These are phyloP conservation scores for Zymoseptoria ardabiliae DNA, from an alignment of 2,329 filamentous ascomycete species.

Conservation along the genomic window DNA sequence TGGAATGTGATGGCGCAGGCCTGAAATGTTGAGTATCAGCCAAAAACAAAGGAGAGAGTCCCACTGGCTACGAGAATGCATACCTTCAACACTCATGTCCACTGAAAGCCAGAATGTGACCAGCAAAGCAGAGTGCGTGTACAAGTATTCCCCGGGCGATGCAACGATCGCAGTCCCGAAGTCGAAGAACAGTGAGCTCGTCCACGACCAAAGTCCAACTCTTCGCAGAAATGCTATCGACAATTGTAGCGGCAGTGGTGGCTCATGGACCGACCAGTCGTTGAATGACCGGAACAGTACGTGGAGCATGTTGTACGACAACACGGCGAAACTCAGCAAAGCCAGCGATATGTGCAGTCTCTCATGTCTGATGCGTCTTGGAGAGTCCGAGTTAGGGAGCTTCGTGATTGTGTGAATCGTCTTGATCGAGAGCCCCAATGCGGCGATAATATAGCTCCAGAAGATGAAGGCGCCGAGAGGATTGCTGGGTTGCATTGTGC, in stretches of 20 bases:
- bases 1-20: slow-evolving; percentile 20
- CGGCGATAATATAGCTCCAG: slow-evolving; percentile 29
- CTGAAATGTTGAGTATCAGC: slow-evolving; percentile 7
- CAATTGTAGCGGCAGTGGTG: background rate
- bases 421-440: slow-evolving; percentile 20
- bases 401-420: slow-evolving; percentile 14
- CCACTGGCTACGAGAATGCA: background rate
- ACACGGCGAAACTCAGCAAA: slow-evolving; percentile 23
- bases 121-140: slow-evolving; percentile 21
- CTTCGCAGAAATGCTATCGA: background rate
- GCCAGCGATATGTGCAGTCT: slow-evolving; percentile 20
- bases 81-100: slow-evolving; percentile 27
- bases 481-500: slow-evolving; percentile 9
- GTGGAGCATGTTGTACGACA: slow-evolving; percentile 30
- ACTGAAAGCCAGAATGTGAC: slow-evolving; percentile 20
- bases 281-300: slow-evolving; percentile 29
- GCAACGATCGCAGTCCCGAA: slow-evolving; percentile 28
- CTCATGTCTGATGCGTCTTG: slow-evolving; percentile 2
- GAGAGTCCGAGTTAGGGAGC: background rate
- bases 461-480: slow-evolving; percentile 27
- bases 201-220: slow-evolving; percentile 28
- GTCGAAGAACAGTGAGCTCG: slow-evolving; percentile 27
- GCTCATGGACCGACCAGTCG: slow-evolving; percentile 16
- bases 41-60: background rate
- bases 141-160: slow-evolving; percentile 17